Evolutionary conservation across 495 filamentous ascomycete genomes (phyloP).

Genomic region (Talaromyces wortmannii): DNA sequence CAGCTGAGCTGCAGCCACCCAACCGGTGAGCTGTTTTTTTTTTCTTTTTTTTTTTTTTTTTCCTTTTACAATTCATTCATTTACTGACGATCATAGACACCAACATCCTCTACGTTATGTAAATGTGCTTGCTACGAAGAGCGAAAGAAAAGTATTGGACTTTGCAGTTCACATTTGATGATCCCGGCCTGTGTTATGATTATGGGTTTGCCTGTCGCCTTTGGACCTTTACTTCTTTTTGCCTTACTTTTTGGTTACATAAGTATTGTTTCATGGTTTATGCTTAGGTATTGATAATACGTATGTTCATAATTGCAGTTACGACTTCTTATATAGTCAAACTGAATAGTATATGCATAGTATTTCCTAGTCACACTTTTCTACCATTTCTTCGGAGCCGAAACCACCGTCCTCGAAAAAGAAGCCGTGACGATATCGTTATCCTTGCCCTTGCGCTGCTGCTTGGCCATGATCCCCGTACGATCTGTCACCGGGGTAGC

Average conservation of each 20-base stretch:
- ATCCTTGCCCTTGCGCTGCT: slow-evolving; percentile 32
- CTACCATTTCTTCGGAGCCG: slow-evolving; percentile 55
- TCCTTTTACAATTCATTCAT: too few relatives aligned
- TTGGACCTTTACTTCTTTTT: background rate
- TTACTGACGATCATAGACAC: slow-evolving; percentile 35
- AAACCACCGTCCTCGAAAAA: slow-evolving; percentile 56
- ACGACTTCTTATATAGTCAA: background rate
- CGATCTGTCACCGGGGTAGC: slow-evolving; percentile 81
- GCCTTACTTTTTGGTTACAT: background rate
- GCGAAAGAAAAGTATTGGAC: background rate
- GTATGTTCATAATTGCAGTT: background rate
- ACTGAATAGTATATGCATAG: background rate
- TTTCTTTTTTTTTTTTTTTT: too few relatives aligned
- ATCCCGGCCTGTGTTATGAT: background rate
- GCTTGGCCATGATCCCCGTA: slow-evolving; percentile 61
- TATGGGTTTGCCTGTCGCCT: background rate
- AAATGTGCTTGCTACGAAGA: slow-evolving; percentile 11
- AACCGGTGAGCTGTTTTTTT: too few relatives aligned
- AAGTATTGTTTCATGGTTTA: background rate
- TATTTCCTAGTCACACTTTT: background rate
- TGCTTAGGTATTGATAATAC: background rate
- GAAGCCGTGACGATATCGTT: slow-evolving; percentile 44
- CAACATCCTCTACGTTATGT: slow-evolving; percentile 62
- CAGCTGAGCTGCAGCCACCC: too few relatives aligned
- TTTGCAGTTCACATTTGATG: background rate